Conservation (phyloP, 2,329 filamentous ascomycete genomes). For the Parasarocladium wereldwijsianum region DNA sequence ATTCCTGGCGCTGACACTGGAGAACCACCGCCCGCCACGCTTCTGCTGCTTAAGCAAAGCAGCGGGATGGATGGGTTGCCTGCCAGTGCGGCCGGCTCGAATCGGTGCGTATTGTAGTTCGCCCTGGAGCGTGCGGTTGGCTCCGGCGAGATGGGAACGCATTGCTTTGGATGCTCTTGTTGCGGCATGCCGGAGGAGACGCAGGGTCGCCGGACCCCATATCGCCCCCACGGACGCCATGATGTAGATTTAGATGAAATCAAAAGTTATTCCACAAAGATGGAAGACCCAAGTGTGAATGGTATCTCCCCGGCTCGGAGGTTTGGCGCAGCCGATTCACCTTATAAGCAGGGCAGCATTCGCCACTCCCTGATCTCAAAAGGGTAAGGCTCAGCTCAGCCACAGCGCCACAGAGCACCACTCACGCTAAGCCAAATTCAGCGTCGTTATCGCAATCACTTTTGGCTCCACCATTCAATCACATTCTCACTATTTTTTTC, state of each 20-base stretch:
- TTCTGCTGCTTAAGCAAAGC: conserved; percentile 33
- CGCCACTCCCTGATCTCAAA: conserved; percentile 11
- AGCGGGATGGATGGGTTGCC: conserved; percentile 39
- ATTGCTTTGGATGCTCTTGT: conserved; percentile 35
- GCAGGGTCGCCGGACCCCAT: conserved; percentile 41
- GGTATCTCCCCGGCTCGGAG: no score
- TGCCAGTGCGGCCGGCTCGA: conserved; percentile 21
- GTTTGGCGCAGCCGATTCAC: conserved; percentile 6
- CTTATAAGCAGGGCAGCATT: conserved; percentile 8
- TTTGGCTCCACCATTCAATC: no score
- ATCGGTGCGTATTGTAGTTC: conserved; percentile 31
- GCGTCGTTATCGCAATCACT: no score
- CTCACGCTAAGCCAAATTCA: no score
- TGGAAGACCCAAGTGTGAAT: conserved; percentile 2
- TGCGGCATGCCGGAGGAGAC: conserved; percentile 37
- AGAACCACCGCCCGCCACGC: conserved; percentile 30
- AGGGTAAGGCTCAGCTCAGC: conserved; percentile 10
- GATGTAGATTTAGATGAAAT: no score
- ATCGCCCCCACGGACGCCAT: conserved; percentile 44
- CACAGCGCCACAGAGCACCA: conserved; percentile 23
- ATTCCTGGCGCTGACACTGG: conserved; percentile 25
- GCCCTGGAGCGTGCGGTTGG: conserved; percentile 27
- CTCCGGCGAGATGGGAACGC: conserved; percentile 31
- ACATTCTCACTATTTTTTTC: no score
- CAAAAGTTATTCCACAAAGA: conserved; percentile 7